Evolutionary conservation across 2,329 filamentous ascomycete species (phyloP).

Genomic region (Aspergillus novoparasiticus): DNA sequence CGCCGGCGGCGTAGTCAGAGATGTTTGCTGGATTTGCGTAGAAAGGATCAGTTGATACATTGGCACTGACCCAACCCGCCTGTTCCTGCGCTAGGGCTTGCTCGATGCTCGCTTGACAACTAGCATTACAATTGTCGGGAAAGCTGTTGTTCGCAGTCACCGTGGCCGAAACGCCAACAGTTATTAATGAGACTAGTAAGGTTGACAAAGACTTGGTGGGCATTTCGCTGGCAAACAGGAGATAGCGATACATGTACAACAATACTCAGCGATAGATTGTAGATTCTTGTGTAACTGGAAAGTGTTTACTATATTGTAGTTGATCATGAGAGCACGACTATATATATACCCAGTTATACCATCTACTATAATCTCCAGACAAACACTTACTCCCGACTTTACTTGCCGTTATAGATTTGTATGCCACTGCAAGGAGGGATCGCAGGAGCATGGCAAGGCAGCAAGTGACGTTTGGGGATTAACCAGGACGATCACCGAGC

Average conservation of each 20-base stretch:
- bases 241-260: accelerated
- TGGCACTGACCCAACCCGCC: background rate
- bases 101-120: background rate
- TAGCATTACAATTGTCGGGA: background rate
- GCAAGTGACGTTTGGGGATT: background rate
- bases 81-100: background rate
- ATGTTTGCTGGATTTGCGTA: background rate
- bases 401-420: background rate
- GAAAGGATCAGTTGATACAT: background rate
- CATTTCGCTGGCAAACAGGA: too few species aligned
- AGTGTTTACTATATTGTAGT: too few species aligned
- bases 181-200: background rate
- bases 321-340: too few species aligned
- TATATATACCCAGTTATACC: too few species aligned
- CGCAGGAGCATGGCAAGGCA: background rate
- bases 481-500: background rate
- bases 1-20: background rate
- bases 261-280: too few species aligned
- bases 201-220: too few species aligned
- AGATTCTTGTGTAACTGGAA: too few species aligned
- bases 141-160: background rate
- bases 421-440: background rate
- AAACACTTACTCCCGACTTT: background rate
- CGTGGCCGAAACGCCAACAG: background rate
- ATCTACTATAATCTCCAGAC: too few species aligned